Base-by-base conservation (phyloP, 192 early-diverging fungal genomes). In the Obelidium mucronatum region DNA sequence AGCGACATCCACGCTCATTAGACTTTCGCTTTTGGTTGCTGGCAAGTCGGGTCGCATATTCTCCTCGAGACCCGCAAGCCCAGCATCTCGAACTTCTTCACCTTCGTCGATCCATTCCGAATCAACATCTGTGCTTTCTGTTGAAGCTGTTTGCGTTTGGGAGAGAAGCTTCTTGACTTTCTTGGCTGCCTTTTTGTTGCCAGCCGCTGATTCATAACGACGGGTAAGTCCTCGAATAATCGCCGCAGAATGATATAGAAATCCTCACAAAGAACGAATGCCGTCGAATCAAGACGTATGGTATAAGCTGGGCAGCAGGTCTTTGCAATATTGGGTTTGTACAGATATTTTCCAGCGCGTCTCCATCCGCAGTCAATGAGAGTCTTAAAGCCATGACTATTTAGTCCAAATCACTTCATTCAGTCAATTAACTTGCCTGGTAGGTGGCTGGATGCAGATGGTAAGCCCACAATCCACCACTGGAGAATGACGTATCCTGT, bases 291-390 rank as follows among this genome's bases (percentile, higher is more conserved):
- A 71, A 92, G 76, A 34, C 92, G 86, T 63, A 93, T 95, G 0
- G 93, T 90, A 73, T 93, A 91, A 53, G 89, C 85, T 0, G 91
- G 92, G 81, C 92, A 93, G 73, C 92, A 95, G 42, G 89, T 92
- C 17, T 81, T 74, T 2, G 82, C 60, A 13, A 92, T 76, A 40
- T 88, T 80, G 1, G 93, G 93, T 65, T 91, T 94, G 86, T 95
- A 95, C 5, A 90, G 58, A 65, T 94, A 94, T 22, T 86, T 54
- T 1, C 92, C 92, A 44, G 87, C 89, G 51, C 93, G 87, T 73
- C 93, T 83, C 93, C 92, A 94, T 40, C 92, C 92, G 53, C 84
- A 73, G 76, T 95, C 90, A 60, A 94, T 88, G 17, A 94, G 80
- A 2, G 52, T 62, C 82, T 94, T 89, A 73, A 90, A 91, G 63